Base-by-base conservation (phyloP, 352 stramenopile species). In the Phytophthora agathidicida region DNA sequence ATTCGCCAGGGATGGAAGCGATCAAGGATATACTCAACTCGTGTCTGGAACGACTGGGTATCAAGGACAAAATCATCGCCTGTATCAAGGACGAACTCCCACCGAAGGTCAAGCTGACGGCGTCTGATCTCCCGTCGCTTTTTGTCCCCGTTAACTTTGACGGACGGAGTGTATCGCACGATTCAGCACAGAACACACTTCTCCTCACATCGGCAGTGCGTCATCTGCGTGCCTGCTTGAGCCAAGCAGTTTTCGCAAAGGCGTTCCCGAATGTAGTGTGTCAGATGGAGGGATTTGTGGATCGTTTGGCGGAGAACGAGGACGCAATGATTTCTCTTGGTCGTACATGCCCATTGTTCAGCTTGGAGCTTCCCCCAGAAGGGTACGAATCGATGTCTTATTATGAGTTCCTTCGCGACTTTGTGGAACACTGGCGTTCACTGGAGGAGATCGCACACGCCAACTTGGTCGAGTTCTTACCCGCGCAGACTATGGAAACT, bases 51-150 rank as follows among this genome's bases (percentile, higher is more conserved):
- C 73, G 75, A 19, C 58, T 84, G 11, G 68, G 68, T 2, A 78
- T 92, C 52, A 91, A 90, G 46, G 80, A 94, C 56, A 94, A 94
- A 56, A 65, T 89, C 2, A 71, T 92, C 22, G 75, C 77, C 4
- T 80, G 78, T 23, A 62, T 92, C 13, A 77, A 77, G 10, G 80
- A 88, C 30, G 71, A 80, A 23, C 33, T 91, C 9, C 76, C 77
- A 20, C 65, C 71, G 27, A 71, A 71, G 13, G 51, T 62, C 36
- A 22, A 69, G 13, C 55, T 91, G 4, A 58, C 65, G 2, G 44
- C 59, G 0, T n/a, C 56, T 0, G 81, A 93, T 54, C 45, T 93
- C 11, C 77, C 83, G 17, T 83, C 72, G 19, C 50, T 78, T 7
- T 93, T 86, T 28, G 53, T 78, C 14, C 69, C 69, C n/a, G 47